Base-by-base conservation (phyloP, 768 basidiomycete species). In the Hypholoma sublateritium region DNA sequence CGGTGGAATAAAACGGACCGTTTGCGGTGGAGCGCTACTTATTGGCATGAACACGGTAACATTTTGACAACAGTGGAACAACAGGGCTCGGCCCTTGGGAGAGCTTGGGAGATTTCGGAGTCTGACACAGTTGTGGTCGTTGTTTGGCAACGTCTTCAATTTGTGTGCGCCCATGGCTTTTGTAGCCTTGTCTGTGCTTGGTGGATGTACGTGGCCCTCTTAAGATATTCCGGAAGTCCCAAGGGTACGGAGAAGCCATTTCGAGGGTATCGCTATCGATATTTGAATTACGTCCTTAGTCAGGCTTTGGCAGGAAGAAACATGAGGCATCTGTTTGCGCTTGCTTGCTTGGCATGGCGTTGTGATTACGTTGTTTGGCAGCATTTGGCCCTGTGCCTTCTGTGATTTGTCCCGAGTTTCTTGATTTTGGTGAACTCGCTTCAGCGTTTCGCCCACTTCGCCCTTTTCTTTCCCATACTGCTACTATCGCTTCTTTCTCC, bases 341-440 rank as follows among this genome's bases (percentile, higher is more conserved):
- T 65, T 76, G 70, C 72, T 78, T 78, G 70, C 59, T 73, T 66
- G 59, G 53, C 66, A 75, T 74, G 74, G 71, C 73, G 61, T 74
- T 64, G 73, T 75, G 70, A 65, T 77, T 73, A 69, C 43, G 46
- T 66, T 77, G 70, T 76, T 75, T 67, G 65, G 52, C 50, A 37
- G 39, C 50, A 55, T 64, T 72, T 75, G 73, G 70, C 53, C 52
- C 47, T 69, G 70, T 71, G 62, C 71, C 71, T 70, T 69, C 63
- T 56, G 61, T 69, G 69, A 70, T 70, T 71, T 72, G 67, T 57
- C 63, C 68, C 61, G 65, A 56, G 58, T 61, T 67, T 71, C 65
- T 61, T 59, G 64, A 62, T 62, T 69, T 69, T 70, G 62, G 57
- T 56, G 64, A 66, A 65, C 70, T 70, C 56, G 52, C 63, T 64